phyloP scores from a whole-genome alignment of 1,284 basidiomycete genomes.

The Rhodotorula sp. region DNA sequence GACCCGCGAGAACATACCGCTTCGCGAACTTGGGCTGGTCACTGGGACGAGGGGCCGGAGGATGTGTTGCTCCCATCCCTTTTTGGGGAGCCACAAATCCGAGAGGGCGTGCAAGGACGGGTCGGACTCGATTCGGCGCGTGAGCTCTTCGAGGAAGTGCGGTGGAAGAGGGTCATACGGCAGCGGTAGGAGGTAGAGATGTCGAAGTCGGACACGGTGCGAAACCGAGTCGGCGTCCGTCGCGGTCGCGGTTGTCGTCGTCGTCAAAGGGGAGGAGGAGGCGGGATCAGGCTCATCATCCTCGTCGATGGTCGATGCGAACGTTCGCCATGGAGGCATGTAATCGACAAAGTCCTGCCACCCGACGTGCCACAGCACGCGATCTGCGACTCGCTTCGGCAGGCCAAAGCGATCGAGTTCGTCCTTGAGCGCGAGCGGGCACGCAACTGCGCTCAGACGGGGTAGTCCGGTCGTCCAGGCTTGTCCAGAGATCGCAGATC shows the following conservation, averaged over 20 bases:
- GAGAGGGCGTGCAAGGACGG: background rate
- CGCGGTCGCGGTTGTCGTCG: background rate
- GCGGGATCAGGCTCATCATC: no score
- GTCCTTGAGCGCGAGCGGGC: background rate
- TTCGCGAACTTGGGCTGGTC: no score
- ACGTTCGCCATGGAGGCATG: slow-evolving; percentile 4
- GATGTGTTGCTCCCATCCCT: background rate
- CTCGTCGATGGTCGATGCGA: background rate
- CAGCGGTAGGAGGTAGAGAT: slow-evolving; percentile 6
- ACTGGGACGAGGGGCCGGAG: background rate
- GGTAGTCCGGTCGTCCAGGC: no score
- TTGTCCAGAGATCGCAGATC: no score
- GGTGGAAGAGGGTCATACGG: background rate
- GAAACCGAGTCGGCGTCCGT: no score
- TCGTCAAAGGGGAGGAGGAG: background rate
- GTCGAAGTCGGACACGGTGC: background rate
- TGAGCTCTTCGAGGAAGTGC: slow-evolving; percentile 6
- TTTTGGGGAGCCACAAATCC: background rate
- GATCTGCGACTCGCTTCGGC: background rate
- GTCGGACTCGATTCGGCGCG: background rate
- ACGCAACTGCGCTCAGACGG: no score
- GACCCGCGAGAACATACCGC: background rate
- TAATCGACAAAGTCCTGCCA: slow-evolving; percentile 15
- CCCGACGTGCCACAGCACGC: background rate
- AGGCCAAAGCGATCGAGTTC: background rate